Base-by-base conservation (phyloP, 768 basidiomycete genomes). In the Pulveroboletus sp. region DNA sequence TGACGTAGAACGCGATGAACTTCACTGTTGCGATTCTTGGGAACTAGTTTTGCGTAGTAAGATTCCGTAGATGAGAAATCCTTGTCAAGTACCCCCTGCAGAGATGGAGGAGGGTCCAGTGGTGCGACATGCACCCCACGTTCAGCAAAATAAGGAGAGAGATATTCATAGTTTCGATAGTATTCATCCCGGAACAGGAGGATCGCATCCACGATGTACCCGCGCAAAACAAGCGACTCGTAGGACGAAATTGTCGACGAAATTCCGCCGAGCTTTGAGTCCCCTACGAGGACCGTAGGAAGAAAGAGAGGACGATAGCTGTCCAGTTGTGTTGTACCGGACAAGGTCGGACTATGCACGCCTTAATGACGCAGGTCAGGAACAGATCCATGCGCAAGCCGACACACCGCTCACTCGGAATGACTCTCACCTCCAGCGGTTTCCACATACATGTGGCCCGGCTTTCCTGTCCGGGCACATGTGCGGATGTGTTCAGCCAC, bases 231-330 rank as follows among this genome's bases (percentile, higher is more conserved):
- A 25, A 97, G 81, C 16, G 94, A 89, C 66, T 98, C 95, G 69
- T 92, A 97, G 0, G 95, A 81, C 2, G 94, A 83, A 50, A 98
- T 86, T 1, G 95, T 97, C 0, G 84, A 82, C 6, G 92, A 94
- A 41, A 98, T 98, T 1, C 95, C 95, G 20, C 95, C 95, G 5
- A 99, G 85, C 39, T 82, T 84, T 0, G 90, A 81, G 52, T 97
- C 91, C 1, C 90, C 94, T 32, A 98, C 73, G 6, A 99, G 79
- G 50, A 98, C 70, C 0, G 87, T 88, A 1, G 95, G 95, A 5
- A 97, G 78, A 52, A 88, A 87, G 17, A 98, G 76, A 0, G 92
- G 85, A 6, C 95, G 80, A 61, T 94, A 95, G 25, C 79, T 79
- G 43, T 95, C 92, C 17, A 83, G 75, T 64, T 99, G 95, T 7